Conservation (phyloP, 2,329 filamentous ascomycete genomes). For the Diaporthe helianthi region DNA sequence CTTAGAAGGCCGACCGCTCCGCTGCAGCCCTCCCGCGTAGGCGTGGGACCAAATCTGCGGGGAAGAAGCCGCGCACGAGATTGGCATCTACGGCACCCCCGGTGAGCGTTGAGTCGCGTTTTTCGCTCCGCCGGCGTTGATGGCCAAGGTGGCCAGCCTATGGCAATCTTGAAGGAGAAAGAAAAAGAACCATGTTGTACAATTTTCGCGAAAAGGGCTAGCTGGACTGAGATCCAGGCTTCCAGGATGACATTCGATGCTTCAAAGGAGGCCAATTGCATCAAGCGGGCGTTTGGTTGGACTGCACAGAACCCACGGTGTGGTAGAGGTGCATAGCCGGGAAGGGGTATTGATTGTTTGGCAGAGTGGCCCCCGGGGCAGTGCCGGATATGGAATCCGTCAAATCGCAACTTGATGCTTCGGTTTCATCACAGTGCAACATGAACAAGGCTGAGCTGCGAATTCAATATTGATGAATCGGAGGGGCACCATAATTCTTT, state of each 20-base stretch:
- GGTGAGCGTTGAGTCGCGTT: not conserved
- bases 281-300: conserved; percentile 30
- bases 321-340: not conserved
- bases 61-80: not conserved
- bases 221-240: not conserved
- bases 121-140: not conserved
- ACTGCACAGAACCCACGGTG: not conserved
- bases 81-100: not conserved
- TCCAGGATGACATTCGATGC: not conserved
- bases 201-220: not conserved
- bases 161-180: not conserved
- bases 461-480: not conserved
- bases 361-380: not conserved
- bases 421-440: not conserved
- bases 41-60: not conserved
- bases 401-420: not conserved
- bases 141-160: not conserved
- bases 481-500: not conserved
- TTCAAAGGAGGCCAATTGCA: conserved; percentile 10
- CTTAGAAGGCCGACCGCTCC: not conserved
- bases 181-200: not conserved
- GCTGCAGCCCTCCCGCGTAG: no score
- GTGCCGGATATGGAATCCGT: not conserved
- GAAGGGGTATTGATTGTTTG: not conserved
- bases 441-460: no score